Conservation (phyloP, 805 yeast genomes). For the Nakazawaea molendinolei region DNA sequence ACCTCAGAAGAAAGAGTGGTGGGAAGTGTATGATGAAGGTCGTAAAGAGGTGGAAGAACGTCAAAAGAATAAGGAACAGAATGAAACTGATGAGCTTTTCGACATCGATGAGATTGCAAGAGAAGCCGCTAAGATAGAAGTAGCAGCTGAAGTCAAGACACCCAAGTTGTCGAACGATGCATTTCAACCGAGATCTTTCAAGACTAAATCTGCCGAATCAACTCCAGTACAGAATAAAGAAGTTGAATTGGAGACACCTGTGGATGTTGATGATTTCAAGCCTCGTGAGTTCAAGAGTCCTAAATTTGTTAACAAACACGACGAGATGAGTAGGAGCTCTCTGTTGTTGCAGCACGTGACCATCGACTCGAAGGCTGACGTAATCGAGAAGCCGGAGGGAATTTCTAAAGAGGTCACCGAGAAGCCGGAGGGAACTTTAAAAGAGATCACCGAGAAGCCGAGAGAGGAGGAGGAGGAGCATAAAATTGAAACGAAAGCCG, state of each 20-base stretch:
- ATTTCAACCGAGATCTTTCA: constrained; percentile 7
- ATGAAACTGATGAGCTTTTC: constrained; percentile 29
- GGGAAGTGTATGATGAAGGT: constrained; percentile 44
- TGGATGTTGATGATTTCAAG: background rate
- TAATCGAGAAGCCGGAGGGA: background rate
- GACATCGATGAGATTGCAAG: constrained; percentile 36
- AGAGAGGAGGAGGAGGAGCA: background rate
- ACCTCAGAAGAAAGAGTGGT: constrained; percentile 48
- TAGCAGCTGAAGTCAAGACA: constrained; percentile 14
- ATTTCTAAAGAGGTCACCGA: background rate
- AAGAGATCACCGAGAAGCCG: too few relatives aligned
- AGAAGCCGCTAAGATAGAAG: constrained; percentile 36
- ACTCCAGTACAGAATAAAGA: too few relatives aligned
- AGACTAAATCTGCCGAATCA: constrained; percentile 8
- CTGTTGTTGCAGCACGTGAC: constrained; percentile 4
- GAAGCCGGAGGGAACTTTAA: too few relatives aligned
- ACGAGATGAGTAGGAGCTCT: background rate
- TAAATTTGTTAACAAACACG: too few relatives aligned
- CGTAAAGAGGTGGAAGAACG: constrained; percentile 22
- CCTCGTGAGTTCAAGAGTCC: constrained; percentile 7
- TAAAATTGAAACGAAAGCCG: background rate
- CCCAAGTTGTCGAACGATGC: constrained; percentile 3
- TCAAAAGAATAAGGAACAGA: constrained; percentile 15
- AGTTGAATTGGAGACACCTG: too few relatives aligned
- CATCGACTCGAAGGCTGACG: background rate